Evolutionary conservation across 2,329 filamentous ascomycete genomes (phyloP).

Genomic region (Neonectria sp.): DNA sequence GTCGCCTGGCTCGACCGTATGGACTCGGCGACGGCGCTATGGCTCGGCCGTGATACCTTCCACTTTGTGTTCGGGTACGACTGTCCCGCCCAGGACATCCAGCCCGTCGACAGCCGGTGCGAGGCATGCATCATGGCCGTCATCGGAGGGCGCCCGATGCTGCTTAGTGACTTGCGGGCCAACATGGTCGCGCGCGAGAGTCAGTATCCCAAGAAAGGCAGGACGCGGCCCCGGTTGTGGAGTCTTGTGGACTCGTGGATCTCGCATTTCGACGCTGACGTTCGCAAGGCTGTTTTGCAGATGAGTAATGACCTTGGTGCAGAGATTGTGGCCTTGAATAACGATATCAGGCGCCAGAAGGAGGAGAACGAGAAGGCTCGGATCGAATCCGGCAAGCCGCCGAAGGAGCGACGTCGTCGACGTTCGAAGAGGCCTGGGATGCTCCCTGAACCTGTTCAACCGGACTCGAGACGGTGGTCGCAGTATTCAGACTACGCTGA

Average conservation of each 20-base stretch:
- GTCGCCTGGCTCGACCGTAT: conserved; percentile 47
- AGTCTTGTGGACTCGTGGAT: conserved; percentile 63
- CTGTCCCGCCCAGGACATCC: conserved; percentile 26
- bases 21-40: conserved; percentile 52
- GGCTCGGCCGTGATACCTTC: conserved; percentile 57
- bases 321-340: conserved; percentile 23
- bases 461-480: background rate
- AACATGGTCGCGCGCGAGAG: conserved; percentile 57
- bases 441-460: background rate
- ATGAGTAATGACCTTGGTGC: conserved; percentile 33
- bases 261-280: conserved; percentile 45
- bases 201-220: conserved; percentile 32
- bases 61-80: conserved; percentile 53
- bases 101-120: conserved; percentile 55
- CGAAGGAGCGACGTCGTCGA: conserved; percentile 1
- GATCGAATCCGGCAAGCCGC: background rate
- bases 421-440: conserved; percentile 1
- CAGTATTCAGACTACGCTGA: background rate
- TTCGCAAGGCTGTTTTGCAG: conserved; percentile 18
- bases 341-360: conserved; percentile 14
- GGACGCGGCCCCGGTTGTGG: conserved; percentile 53
- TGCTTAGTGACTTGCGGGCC: conserved; percentile 63
- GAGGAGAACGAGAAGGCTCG: conserved; percentile 5
- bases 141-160: conserved; percentile 59
- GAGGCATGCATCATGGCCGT: conserved; percentile 68